Evolutionary conservation across 148 eudicot species (phyloP).

Genomic region (Chenopodium formosanum): DNA sequence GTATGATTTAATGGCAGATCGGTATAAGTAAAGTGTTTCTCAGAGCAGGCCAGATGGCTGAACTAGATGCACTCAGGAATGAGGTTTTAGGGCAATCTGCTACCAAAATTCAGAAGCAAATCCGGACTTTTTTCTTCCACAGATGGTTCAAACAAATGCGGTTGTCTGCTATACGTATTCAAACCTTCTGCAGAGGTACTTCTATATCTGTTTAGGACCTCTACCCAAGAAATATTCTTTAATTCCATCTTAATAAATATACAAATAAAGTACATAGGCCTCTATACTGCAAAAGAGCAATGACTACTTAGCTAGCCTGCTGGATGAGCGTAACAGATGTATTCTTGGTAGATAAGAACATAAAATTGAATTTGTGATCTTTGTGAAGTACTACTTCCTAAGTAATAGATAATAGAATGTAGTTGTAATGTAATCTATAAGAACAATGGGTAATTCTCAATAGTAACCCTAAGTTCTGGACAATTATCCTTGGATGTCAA

Average conservation of each 20-base stretch:
- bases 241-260: too few relatives aligned
- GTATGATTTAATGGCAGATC: slow-evolving; percentile 49
- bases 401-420: too few relatives aligned
- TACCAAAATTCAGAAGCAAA: slow-evolving; percentile 61
- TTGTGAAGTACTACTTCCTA: too few relatives aligned
- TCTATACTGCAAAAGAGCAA: neutral
- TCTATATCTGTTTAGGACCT: neutral
- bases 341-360: too few relatives aligned
- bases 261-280: neutral
- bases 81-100: slow-evolving; percentile 87
- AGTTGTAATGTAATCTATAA: too few relatives aligned
- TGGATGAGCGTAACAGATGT: too few relatives aligned
- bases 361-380: too few relatives aligned
- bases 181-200: slow-evolving; percentile 77
- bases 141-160: slow-evolving; percentile 50
- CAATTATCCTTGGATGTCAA: too few relatives aligned
- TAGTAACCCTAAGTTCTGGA: too few relatives aligned
- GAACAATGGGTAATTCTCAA: too few relatives aligned
- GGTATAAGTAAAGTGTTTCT: slow-evolving; percentile 94
- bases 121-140: slow-evolving; percentile 50
- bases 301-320: neutral
- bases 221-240: neutral
- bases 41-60: slow-evolving; percentile 99
- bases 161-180: slow-evolving; percentile 55
- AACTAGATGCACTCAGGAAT: slow-evolving; percentile 71